Conservation (phyloP, 2,329 filamentous ascomycete genomes). For the Aulographum hederae region DNA sequence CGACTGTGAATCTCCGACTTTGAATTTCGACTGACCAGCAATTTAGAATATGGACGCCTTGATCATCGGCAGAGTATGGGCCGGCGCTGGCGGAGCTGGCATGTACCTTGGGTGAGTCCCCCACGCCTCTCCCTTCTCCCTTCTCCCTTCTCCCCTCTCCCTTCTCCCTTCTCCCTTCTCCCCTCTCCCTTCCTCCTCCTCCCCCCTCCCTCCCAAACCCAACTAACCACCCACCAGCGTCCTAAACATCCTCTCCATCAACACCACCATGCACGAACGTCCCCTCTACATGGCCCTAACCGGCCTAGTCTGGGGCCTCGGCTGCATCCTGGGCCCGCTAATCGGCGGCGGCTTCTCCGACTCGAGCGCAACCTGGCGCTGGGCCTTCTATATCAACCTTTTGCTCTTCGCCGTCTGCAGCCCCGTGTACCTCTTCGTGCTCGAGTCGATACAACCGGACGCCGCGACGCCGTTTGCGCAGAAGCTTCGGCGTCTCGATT, state of each 20-base stretch:
- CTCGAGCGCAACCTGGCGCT: slow-evolving; percentile 12
- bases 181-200: too few species aligned
- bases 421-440: slow-evolving; percentile 25
- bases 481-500: slow-evolving; percentile 5
- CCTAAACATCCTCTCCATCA: slow-evolving; percentile 3
- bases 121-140: too few species aligned
- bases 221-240: too few species aligned
- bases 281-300: slow-evolving; percentile 1
- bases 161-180: too few species aligned
- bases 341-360: slow-evolving; percentile 3
- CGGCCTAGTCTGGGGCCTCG: slow-evolving; percentile 9
- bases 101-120: slow-evolving; percentile 10
- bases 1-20: too few species aligned
- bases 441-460: slow-evolving; percentile 15
- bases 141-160: too few species aligned
- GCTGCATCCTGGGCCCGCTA: slow-evolving; percentile 5
- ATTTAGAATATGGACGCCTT: slow-evolving; percentile 12
- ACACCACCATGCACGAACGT: not conserved
- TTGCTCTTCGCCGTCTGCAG: slow-evolving; percentile 23
- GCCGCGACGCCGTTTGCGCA: slow-evolving; percentile 3
- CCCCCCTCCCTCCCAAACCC: too few species aligned
- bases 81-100: slow-evolving; percentile 3
- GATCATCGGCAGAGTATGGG: slow-evolving; percentile 12
- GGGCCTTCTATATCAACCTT: slow-evolving; percentile 38
- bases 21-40: too few species aligned